Percentiles rank a stretch among this genome's conserved stretches.
Evolutionary conservation across 176 grass and related monocot species (phyloP).

Genomic region (Cenchrus fungigraminus): DNA sequence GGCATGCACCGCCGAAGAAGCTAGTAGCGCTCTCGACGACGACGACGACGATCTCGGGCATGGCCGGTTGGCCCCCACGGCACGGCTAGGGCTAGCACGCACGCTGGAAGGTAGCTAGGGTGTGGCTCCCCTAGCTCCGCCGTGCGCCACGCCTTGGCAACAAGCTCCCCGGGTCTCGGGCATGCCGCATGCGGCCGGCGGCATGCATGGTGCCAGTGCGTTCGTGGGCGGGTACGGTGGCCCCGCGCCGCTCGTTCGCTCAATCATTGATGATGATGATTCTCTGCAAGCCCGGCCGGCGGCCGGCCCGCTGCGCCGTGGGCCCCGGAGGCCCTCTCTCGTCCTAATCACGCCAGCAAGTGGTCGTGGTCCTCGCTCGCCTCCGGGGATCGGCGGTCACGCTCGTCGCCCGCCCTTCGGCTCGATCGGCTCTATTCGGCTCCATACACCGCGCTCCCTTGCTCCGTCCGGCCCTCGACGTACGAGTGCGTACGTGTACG

Average conservation of each 20-base stretch:
- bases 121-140: too few species aligned
- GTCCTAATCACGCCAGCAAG: conserved; percentile 32
- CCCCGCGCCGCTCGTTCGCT: conserved; percentile 13
- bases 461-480: not conserved
- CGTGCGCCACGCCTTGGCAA: conserved; percentile 20
- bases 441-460: not conserved
- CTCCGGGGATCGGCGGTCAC: conserved; percentile 14
- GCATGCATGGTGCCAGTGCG: not conserved
- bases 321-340: not conserved
- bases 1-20: too few species aligned
- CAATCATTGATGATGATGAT: conserved; percentile 60
- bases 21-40: too few species aligned
- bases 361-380: conserved; percentile 20
- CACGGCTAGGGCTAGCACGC: not conserved
- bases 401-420: not conserved
- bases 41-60: too few species aligned
- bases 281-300: not conserved
- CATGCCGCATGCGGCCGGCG: conserved; percentile 20
- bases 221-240: not conserved
- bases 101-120: not conserved
- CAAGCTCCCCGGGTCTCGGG: conserved; percentile 46
- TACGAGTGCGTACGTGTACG: not conserved
- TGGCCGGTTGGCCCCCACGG: not conserved
- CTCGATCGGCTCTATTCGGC: not conserved
- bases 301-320: conserved; percentile 19